These are phyloP conservation scores for Acanthamoeba healyi DNA, from an alignment of 208 protist genomes.

Conservation along the genomic window DNA sequence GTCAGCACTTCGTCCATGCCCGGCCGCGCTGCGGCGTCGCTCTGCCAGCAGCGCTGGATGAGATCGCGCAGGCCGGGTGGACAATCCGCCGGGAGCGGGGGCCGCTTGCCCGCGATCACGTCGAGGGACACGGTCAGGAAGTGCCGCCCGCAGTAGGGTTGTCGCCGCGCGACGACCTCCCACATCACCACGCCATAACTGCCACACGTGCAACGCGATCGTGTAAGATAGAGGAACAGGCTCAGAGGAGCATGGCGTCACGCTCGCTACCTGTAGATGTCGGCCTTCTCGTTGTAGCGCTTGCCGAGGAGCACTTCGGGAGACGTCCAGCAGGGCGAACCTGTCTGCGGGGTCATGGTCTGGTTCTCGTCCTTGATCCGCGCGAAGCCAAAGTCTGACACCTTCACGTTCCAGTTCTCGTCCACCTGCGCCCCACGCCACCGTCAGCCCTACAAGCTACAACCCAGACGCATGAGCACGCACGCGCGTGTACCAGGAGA, in stretches of 20 bases:
- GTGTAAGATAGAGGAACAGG: neutral
- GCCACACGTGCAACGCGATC: neutral
- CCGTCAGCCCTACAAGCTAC: neutral
- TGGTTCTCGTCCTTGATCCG: conserved; percentile 48
- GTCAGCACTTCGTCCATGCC: neutral
- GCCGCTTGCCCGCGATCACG: neutral
- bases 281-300: conserved; percentile 33
- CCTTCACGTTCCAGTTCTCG: conserved; percentile 49
- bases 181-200: conserved; percentile 5
- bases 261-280: conserved; percentile 17
- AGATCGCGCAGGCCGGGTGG: neutral
- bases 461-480: too few relatives aligned
- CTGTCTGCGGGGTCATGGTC: conserved; percentile 29
- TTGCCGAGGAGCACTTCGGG: conserved; percentile 39
- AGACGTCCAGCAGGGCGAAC: neutral
- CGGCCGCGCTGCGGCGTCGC: neutral
- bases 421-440: neutral
- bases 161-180: neutral
- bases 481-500: neutral
- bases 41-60: neutral
- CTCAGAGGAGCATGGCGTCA: neutral
- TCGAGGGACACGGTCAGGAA: neutral
- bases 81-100: neutral
- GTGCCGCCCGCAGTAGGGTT: neutral
- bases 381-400: conserved; percentile 62